Percentiles rank a stretch among this genome's conserved stretches.
phyloP scores from a whole-genome alignment of 106 monocot species.

The Dioscorea dumetorum region DNA sequence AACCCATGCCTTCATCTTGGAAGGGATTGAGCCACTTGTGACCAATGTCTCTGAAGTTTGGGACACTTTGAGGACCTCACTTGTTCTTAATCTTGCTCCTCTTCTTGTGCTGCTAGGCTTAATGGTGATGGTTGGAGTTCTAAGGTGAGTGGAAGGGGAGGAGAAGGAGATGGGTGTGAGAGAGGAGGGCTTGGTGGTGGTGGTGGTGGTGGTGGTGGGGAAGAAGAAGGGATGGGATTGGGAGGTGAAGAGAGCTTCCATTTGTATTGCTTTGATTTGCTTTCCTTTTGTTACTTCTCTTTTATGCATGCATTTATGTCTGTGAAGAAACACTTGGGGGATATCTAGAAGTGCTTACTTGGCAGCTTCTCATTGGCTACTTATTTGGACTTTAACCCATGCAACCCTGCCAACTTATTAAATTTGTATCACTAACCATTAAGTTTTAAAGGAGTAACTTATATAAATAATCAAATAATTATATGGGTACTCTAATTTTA shows the following conservation, averaged over 20 bases:
- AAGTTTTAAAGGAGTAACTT: no score
- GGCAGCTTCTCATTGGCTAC: no score
- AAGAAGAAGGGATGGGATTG: neutral
- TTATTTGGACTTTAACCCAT: no score
- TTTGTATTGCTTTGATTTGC: neutral
- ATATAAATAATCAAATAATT: no score
- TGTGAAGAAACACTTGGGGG: no score
- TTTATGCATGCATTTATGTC: no score
- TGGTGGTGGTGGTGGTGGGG: neutral
- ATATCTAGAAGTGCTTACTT: no score
- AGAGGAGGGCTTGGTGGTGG: neutral
- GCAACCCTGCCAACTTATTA: no score
- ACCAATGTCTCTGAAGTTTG: constrained; percentile 12
- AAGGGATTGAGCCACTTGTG: constrained; percentile 22
- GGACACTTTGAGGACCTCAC: constrained; percentile 7
- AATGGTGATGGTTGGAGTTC: neutral
- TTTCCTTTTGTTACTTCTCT: no score
- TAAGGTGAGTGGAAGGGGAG: neutral
- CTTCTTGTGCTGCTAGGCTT: neutral
- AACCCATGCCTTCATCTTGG: constrained; percentile 80
- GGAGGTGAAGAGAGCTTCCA: constrained; percentile 7
- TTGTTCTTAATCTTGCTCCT: neutral
- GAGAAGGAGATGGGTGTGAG: neutral
- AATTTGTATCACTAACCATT: no score
- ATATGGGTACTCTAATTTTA: no score